Percentiles rank a stretch among this genome's conserved stretches.
Evolutionary conservation across 768 basidiomycete species (phyloP).

Genomic region (Galerina marginata): DNA sequence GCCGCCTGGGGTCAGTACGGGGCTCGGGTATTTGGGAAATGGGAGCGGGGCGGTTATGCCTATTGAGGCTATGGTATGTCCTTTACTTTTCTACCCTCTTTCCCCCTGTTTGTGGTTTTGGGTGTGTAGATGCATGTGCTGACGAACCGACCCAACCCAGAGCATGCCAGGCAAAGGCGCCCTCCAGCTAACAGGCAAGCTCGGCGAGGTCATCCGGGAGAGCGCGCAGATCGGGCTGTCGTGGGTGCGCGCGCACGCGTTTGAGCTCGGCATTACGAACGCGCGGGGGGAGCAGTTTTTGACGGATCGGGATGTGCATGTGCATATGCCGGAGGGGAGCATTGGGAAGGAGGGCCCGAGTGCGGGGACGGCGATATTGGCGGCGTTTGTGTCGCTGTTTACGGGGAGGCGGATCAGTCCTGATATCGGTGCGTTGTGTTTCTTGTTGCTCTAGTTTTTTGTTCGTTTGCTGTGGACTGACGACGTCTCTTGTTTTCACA

Average conservation of each 20-base stretch:
- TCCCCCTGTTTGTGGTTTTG: no score
- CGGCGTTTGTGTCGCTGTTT: slow-evolving; percentile 91
- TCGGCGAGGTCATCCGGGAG: slow-evolving; percentile 97
- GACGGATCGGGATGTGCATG: slow-evolving; percentile 86
- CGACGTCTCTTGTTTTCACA: background rate
- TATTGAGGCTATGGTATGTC: slow-evolving; percentile 86
- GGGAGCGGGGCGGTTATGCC: slow-evolving; percentile 98
- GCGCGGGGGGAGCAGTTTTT: slow-evolving; percentile 77
- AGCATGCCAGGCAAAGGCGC: slow-evolving; percentile 96
- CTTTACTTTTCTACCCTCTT: slow-evolving; percentile 4
- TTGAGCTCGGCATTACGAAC: slow-evolving; percentile 83
- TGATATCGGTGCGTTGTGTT: slow-evolving; percentile 75
- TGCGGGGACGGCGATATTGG: slow-evolving; percentile 92
- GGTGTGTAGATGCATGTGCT: background rate
- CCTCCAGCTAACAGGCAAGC: slow-evolving; percentile 93
- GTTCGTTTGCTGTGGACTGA: background rate
- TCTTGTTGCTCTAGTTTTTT: background rate
- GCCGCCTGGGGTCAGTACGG: slow-evolving; percentile 93
- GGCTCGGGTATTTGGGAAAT: slow-evolving; percentile 94
- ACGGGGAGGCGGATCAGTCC: slow-evolving; percentile 83
- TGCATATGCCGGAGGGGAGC: slow-evolving; percentile 96
- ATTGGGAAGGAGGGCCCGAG: slow-evolving; percentile 96
- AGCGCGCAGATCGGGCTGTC: slow-evolving; percentile 93
- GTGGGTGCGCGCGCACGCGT: slow-evolving; percentile 93
- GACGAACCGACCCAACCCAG: slow-evolving; percentile 42